Base-by-base conservation (phyloP, 306 rosid species). In the Pterocarpus macrocarpus region DNA sequence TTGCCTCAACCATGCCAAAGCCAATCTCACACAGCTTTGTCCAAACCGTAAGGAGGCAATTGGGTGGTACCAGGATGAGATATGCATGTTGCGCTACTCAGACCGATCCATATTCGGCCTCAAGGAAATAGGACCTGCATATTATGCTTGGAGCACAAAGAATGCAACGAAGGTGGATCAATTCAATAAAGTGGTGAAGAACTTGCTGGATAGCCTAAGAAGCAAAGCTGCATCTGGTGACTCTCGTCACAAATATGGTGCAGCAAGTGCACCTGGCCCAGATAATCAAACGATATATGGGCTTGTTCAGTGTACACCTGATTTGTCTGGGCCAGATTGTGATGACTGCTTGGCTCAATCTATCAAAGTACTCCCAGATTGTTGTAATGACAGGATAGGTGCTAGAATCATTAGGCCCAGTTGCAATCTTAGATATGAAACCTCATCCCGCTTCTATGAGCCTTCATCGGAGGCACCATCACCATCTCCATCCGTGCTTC, bases 21-120 rank as follows among this genome's bases (percentile, higher is more conserved):
- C 16, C 11, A 66, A n/a, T 49, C 85, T 88, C 56, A 45, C 67
- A 2, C 10, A 38, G 50, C 30, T 8, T 10, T 89, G 90, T 68
- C 85, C 87, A 3, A 43, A 75, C 59, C 84, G 71, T 58, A 89
- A 83, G 32, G 88, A 84, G 64, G 91, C 90, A 14, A 39, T 82
- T 10, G 79, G 78, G 4, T 71, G 90, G 89, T 62, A 56, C 55
- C 82, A 79, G 3, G 5, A 35, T n/a, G 81, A 77, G 44, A 53
- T 15, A 1, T 89, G 90, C 58, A 80, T 58, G 83, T 36, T 89
- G 5, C 83, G 74, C 12, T 89, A 80, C 81, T 81, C 91, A 2
- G 83, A 69, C 53, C 71, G 77, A 11, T 47, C 52, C 10, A 56
- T 83, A 10, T 30, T 47, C 5, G 80, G 73, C 10, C 7, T 50